Base-by-base conservation (phyloP, 371 early-diverging fungal species). In the Quaeritorhiza haematococci region DNA sequence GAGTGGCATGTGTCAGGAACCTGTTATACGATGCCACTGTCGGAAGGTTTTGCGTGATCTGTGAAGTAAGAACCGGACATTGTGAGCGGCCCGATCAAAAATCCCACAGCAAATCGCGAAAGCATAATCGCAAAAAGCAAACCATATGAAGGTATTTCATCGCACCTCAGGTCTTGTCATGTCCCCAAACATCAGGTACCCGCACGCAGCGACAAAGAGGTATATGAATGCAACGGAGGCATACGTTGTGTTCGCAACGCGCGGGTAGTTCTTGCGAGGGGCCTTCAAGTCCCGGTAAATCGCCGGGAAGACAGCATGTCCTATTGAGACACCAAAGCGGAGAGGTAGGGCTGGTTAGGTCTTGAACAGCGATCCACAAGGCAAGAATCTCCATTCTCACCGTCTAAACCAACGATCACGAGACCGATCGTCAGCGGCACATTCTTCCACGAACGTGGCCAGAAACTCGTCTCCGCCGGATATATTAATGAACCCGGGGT, bases 141-240 rank as follows among this genome's bases (percentile, higher is more conserved):
- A n/a, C n/a, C n/a, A n/a, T n/a, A n/a, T n/a, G n/a, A n/a, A n/a
- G n/a, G n/a, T n/a, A n/a, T n/a, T n/a, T n/a, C n/a, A n/a, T n/a
- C n/a, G n/a, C n/a, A n/a, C n/a, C 72, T 85, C 85, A 61, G 82
- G 76, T 69, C 74, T 71, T n/a, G 79, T 76, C 13, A 44, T 64
- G 50, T 75, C 70, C 3, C 91, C 91, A 82, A 88, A 90, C 91
- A 89, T 90, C 10, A 75, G 27, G 67, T 88, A 89, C 6, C 90
- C 89, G 55, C 66, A 55, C n/a, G 66, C 62, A 1, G 79, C 82
- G 57, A 88, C 67, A 3, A 57, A 48, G 3, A 76, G 19, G 61
- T 85, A 87, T 1, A 82, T 56, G 8, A 56, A 3, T 27, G 68
- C 53, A 3, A 76, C 76, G 30, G 75, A 45, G 0, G 64, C 26